phyloP scores from a whole-genome alignment of 2,329 filamentous ascomycete genomes.

The Ampelomyces quisqualis region DNA sequence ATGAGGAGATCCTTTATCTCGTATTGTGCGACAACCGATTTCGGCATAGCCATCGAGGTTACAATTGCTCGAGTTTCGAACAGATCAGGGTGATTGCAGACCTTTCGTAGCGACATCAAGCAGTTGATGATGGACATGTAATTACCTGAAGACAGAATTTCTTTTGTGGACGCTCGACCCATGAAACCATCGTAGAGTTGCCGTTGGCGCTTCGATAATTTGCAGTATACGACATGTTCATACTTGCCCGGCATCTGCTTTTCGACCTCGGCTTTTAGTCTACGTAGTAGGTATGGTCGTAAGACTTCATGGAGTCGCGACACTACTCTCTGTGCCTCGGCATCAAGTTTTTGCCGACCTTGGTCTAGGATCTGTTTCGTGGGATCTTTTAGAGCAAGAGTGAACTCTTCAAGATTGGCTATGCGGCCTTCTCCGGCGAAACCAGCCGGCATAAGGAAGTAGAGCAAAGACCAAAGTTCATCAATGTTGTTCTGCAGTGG shows the following conservation, averaged over 20 bases:
- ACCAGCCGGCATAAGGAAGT: slow-evolving; percentile 91
- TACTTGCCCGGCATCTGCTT: slow-evolving; percentile 99
- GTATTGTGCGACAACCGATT: slow-evolving; percentile 73
- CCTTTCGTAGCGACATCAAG: slow-evolving; percentile 93
- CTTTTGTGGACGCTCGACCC: slow-evolving; percentile 82
- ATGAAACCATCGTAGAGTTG: slow-evolving; percentile 97
- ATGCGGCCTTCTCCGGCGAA: slow-evolving; percentile 84
- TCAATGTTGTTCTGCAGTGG: slow-evolving; percentile 96
- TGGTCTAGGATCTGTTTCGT: slow-evolving; percentile 96
- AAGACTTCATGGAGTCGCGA: slow-evolving; percentile 91
- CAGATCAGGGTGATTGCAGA: slow-evolving; percentile 96
- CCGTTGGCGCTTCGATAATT: slow-evolving; percentile 89
- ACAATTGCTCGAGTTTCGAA: slow-evolving; percentile 96
- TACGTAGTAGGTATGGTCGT: slow-evolving; percentile 84
- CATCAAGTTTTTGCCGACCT: slow-evolving; percentile 89
- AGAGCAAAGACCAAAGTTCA: slow-evolving; percentile 93
- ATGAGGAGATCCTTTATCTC: slow-evolving; percentile 71
- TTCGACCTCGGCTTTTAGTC: slow-evolving; percentile 94
- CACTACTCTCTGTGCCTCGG: slow-evolving; percentile 88
- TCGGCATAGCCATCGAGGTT: slow-evolving; percentile 90
- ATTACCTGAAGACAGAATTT: slow-evolving; percentile 87
- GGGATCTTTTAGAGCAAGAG: slow-evolving; percentile 91
- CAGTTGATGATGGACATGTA: slow-evolving; percentile 98
- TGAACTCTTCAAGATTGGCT: slow-evolving; percentile 92
- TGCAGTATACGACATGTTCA: slow-evolving; percentile 94